Conservation (phyloP, 176 grass and related monocot genomes). For the Hyparrhenia diplandra region DNA sequence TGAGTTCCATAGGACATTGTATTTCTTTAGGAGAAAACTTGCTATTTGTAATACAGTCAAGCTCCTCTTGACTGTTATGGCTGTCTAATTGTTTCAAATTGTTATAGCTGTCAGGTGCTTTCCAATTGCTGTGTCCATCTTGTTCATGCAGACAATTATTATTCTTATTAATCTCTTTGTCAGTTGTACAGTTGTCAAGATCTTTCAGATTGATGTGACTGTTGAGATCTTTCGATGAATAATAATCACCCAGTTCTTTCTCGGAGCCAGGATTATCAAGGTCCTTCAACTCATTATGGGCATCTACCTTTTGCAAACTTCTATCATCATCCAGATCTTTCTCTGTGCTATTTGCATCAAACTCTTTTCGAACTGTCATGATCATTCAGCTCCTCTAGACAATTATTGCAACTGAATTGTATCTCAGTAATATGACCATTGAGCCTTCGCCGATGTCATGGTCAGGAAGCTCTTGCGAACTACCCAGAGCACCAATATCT, state of each 20-base stretch:
- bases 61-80: neutral
- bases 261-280: neutral
- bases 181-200: neutral
- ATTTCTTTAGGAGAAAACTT: conserved; percentile 25
- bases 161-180: conserved; percentile 10
- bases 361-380: conserved; percentile 19
- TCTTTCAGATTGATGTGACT: neutral
- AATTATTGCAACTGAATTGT: neutral
- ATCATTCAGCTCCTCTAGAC: conserved; percentile 22
- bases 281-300: neutral
- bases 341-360: neutral
- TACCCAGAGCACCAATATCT: conserved; percentile 29
- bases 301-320: neutral
- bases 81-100: neutral
- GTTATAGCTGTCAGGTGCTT: neutral
- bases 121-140: neutral
- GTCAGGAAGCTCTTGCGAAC: conserved; percentile 16
- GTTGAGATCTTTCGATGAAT: conserved; percentile 1
- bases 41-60: conserved; percentile 14
- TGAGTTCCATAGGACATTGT: conserved; percentile 6
- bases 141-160: neutral
- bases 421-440: conserved; percentile 13
- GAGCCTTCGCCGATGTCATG: conserved; percentile 5
- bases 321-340: conserved; percentile 15
- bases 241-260: conserved; percentile 8